Evolutionary conservation across 495 filamentous ascomycete species (phyloP).

Genomic region (Annulohypoxylon maeteangense): DNA sequence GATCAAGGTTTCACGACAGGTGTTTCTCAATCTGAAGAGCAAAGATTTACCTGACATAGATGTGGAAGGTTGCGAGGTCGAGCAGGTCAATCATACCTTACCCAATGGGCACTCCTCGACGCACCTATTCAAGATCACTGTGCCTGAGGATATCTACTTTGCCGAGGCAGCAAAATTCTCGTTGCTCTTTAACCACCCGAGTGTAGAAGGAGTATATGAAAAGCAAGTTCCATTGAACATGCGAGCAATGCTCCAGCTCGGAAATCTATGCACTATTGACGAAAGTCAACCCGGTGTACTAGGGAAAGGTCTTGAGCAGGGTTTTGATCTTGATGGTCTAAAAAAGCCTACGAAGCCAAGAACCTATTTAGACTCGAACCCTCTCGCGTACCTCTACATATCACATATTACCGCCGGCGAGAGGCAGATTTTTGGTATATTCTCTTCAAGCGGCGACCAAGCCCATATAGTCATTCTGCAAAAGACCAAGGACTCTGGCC

Average conservation of each 20-base stretch:
- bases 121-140: constrained; percentile 91
- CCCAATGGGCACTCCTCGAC: constrained; percentile 95
- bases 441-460: constrained; percentile 82
- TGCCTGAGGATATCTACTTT: constrained; percentile 89
- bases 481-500: constrained; percentile 74
- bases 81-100: constrained; percentile 90
- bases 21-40: constrained; percentile 91
- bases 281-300: constrained; percentile 89
- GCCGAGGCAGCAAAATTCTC: constrained; percentile 83
- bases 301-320: constrained; percentile 90
- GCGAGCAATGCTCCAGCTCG: constrained; percentile 86
- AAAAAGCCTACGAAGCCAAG: constrained; percentile 70
- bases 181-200: constrained; percentile 86
- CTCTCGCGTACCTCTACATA: constrained; percentile 84
- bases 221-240: constrained; percentile 86
- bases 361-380: constrained; percentile 75
- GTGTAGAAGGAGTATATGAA: constrained; percentile 97
- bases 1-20: constrained; percentile 85
- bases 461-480: constrained; percentile 89
- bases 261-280: constrained; percentile 95
- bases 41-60: constrained; percentile 88
- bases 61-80: constrained; percentile 84
- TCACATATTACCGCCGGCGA: constrained; percentile 93
- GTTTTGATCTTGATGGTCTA: constrained; percentile 87
- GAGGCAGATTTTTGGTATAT: constrained; percentile 90